Conservation (phyloP, 2,329 filamentous ascomycete genomes). For the Myriangium duriaei region DNA sequence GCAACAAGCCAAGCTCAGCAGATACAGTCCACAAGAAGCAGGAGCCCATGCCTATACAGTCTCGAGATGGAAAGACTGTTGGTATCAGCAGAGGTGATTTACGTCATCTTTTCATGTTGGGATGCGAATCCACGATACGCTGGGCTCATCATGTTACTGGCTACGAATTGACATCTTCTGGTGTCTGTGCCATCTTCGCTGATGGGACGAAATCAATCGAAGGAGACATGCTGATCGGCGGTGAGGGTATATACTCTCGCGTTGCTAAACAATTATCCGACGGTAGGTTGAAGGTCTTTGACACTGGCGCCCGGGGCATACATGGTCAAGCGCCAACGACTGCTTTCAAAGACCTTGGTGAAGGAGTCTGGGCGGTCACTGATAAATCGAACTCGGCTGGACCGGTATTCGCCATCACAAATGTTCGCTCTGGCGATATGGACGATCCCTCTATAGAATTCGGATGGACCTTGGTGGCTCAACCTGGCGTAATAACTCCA, state of each 20-base stretch:
- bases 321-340: constrained; percentile 52
- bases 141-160: constrained; percentile 46
- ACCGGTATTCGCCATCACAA: constrained; percentile 46
- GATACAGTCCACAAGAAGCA: constrained; percentile 1
- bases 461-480: constrained; percentile 51
- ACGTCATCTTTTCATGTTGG: constrained; percentile 45
- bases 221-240: constrained; percentile 47
- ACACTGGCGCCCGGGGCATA: constrained; percentile 51
- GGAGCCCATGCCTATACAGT: constrained; percentile 17
- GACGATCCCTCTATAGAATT: constrained; percentile 45
- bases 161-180: constrained; percentile 43
- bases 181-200: constrained; percentile 46
- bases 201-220: constrained; percentile 48
- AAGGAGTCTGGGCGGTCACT: constrained; percentile 47
- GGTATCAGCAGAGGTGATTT: constrained; percentile 53
- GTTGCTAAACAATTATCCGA: constrained; percentile 48
- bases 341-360: constrained; percentile 49
- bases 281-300: constrained; percentile 48
- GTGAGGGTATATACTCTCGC: constrained; percentile 50
- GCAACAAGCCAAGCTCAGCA: background rate
- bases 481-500: constrained; percentile 44
- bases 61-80: constrained; percentile 46
- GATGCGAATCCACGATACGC: constrained; percentile 42
- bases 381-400: constrained; percentile 39
- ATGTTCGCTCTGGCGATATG: constrained; percentile 48